Percentiles rank a stretch among this genome's conserved stretches.
Conservation (phyloP, 1,139 yeast species). For the Yamadazyma songkhlaensis region DNA sequence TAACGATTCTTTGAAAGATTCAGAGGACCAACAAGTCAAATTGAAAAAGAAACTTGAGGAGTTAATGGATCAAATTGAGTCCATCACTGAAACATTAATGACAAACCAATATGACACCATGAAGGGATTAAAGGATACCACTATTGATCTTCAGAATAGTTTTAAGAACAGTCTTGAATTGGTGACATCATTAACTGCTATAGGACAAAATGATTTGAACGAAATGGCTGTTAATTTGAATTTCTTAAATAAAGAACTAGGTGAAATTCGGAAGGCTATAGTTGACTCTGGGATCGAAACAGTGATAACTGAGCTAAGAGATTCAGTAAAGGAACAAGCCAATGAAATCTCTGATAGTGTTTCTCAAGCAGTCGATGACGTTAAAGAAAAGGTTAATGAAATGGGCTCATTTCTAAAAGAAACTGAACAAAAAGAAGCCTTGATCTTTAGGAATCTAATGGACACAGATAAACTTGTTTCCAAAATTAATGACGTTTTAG, state of each 20-base stretch:
- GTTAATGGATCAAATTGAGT: conserved; percentile 12
- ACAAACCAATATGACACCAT: conserved; percentile 10
- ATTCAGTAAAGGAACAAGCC: conserved; percentile 7
- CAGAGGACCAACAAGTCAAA: conserved; percentile 11
- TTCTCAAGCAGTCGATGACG: conserved; percentile 1
- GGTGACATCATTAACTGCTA: conserved; percentile 7
- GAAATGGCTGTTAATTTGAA: conserved; percentile 15
- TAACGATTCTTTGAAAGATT: conserved; percentile 11
- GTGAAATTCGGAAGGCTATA: conserved; percentile 6
- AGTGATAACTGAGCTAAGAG: conserved; percentile 6
- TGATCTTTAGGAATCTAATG: background rate
- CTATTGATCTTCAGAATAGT: conserved; percentile 8
- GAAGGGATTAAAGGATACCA: conserved; percentile 11
- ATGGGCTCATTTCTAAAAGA: conserved; percentile 1
- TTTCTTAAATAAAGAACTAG: conserved; percentile 11
- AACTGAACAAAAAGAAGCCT: conserved; percentile 1
- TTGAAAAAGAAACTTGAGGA: conserved; percentile 18
- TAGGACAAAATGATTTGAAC: conserved; percentile 8
- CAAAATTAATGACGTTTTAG: conserved; percentile 1
- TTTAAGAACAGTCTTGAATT: conserved; percentile 14
- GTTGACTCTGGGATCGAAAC: conserved; percentile 3
- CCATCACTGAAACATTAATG: conserved; percentile 4
- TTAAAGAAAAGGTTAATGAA: conserved; percentile 1
- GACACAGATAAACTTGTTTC: conserved; percentile 2
- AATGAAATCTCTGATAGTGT: conserved; percentile 4